These are phyloP conservation scores for Leccinum olivaceopallidum DNA, from an alignment of 768 basidiomycete species.

Conservation along the genomic window DNA sequence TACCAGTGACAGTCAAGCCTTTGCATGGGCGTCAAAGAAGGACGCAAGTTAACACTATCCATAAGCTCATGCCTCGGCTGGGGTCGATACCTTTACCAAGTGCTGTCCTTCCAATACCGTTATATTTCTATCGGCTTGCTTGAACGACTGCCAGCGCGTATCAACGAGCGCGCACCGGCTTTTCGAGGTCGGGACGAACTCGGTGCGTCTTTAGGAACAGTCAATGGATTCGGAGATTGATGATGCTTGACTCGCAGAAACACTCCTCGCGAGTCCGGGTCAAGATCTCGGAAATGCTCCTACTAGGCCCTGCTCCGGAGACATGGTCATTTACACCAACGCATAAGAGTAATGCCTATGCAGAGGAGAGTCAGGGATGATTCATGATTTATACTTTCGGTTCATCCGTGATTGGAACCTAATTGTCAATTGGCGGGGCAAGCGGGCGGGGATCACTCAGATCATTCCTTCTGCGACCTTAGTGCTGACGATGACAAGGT, in stretches of 20 bases:
- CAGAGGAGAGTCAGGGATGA: constrained; percentile 62
- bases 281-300: constrained; percentile 91
- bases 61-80: constrained; percentile 88
- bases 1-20: constrained; percentile 87
- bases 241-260: constrained; percentile 51
- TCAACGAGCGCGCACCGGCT: constrained; percentile 90
- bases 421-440: no score
- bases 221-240: not conserved
- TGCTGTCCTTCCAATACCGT: constrained; percentile 93
- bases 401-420: no score
- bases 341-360: constrained; percentile 87
- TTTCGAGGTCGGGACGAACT: constrained; percentile 88
- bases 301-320: constrained; percentile 78
- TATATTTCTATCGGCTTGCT: constrained; percentile 94
- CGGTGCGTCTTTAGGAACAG: constrained; percentile 46
- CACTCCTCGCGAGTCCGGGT: constrained; percentile 86
- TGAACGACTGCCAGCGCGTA: constrained; percentile 72
- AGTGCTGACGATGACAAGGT: not conserved
- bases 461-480: not conserved
- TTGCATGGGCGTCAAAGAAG: constrained; percentile 90
- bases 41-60: constrained; percentile 67
- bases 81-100: constrained; percentile 91
- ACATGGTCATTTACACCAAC: constrained; percentile 87
- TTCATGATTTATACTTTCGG: constrained; percentile 19
- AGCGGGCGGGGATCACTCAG: not conserved